Evolutionary conservation across 2,329 filamentous ascomycete species (phyloP).

Genomic region (Cryphonectria parasitica): DNA sequence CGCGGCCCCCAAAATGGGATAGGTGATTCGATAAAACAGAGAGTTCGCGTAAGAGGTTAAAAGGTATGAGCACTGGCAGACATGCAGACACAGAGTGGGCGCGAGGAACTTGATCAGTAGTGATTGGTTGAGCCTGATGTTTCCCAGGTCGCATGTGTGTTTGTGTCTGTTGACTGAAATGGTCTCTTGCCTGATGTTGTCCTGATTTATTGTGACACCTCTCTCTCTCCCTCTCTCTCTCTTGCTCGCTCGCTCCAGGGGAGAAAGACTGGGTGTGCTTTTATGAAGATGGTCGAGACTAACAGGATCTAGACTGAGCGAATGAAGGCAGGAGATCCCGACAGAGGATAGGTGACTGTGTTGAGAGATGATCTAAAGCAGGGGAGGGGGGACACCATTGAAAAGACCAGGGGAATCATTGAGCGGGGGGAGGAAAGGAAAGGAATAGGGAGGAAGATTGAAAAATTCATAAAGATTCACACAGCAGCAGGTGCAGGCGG

Average conservation of each 20-base stretch:
- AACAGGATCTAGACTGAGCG: background rate
- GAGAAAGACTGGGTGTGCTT: too few relatives aligned
- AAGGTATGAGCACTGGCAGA: background rate
- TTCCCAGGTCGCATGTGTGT: background rate
- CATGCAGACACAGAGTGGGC: background rate
- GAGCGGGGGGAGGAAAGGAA: too few relatives aligned
- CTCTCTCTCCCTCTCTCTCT: background rate
- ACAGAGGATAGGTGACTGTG: background rate
- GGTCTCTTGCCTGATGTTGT: background rate
- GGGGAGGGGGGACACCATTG: background rate
- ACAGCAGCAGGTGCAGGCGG: slow-evolving; percentile 4
- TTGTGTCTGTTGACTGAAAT: slow-evolving; percentile 6
- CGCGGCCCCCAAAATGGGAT: background rate
- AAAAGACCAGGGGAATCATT: background rate
- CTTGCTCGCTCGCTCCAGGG: background rate
- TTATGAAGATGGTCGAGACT: background rate
- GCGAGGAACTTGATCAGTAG: slow-evolving; percentile 23
- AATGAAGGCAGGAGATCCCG: background rate
- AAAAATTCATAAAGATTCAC: background rate
- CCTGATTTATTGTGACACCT: too few relatives aligned
- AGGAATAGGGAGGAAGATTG: background rate
- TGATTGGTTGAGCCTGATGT: slow-evolving; percentile 20
- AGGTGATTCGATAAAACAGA: background rate
- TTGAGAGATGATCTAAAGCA: background rate
- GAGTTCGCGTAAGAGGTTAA: background rate